phyloP scores from a whole-genome alignment of 257 asterid genomes.

The Jacaranda mimosifolia region DNA sequence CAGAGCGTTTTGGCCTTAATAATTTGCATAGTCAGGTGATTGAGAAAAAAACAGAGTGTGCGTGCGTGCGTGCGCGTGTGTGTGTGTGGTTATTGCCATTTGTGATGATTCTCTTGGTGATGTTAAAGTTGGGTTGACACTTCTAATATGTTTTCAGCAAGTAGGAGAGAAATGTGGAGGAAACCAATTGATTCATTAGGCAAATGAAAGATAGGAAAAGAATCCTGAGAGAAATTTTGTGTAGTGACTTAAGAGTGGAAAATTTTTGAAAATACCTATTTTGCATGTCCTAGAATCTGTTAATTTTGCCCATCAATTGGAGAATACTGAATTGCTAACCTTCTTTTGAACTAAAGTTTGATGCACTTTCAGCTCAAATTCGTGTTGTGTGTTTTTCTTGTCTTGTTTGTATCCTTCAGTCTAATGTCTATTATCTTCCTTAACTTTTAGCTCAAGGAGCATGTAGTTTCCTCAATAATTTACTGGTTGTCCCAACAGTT shows the following conservation, averaged over 20 bases:
- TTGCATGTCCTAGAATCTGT: no score
- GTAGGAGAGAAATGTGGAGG: background rate
- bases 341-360: conserved; percentile 40
- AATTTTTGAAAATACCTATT: no score
- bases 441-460: background rate
- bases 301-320: no score
- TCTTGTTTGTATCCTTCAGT: background rate
- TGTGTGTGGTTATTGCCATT: background rate
- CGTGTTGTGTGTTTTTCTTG: conserved; percentile 46
- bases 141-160: background rate
- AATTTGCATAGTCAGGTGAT: conserved; percentile 71
- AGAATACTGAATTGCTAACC: background rate
- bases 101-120: background rate
- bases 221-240: no score
- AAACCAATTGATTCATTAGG: no score
- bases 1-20: conserved; percentile 68
- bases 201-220: no score
- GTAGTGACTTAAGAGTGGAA: no score
- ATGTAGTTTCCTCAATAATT: no score
- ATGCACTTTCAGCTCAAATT: conserved; percentile 55
- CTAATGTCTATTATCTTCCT: background rate
- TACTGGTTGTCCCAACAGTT: no score
- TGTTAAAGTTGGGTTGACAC: background rate
- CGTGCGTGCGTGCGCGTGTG: no score
- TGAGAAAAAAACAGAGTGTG: background rate